Percentiles rank a stretch among this genome's conserved stretches.
These are phyloP conservation scores for Clavariopsis aquatica DNA, from an alignment of 495 filamentous ascomycete species.

Conservation along the genomic window DNA sequence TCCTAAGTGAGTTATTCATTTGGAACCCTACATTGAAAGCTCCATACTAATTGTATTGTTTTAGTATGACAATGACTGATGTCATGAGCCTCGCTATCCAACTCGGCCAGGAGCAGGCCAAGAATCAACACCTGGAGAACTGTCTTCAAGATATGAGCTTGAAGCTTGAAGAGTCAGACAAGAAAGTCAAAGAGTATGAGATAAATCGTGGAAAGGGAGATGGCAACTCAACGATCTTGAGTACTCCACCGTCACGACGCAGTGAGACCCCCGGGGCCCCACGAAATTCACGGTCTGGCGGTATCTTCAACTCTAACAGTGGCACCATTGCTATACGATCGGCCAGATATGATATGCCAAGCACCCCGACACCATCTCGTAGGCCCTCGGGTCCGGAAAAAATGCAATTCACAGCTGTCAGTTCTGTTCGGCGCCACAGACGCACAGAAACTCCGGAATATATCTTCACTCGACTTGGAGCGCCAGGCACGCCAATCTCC, in stretches of 20 bases:
- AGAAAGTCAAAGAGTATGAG: not conserved
- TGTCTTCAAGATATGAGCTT: not conserved
- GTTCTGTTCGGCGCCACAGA: not conserved
- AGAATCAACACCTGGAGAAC: not conserved
- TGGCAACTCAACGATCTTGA: not conserved
- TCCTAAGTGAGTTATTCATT: not conserved
- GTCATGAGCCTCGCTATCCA: not conserved
- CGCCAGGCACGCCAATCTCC: not conserved
- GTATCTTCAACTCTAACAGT: not conserved
- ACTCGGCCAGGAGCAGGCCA: not conserved
- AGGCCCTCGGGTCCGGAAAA: not conserved
- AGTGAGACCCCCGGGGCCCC: not conserved
- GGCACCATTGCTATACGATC: not conserved
- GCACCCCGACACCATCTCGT: not conserved
- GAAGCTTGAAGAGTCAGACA: not conserved
- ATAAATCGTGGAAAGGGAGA: too few relatives aligned
- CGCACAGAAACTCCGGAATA: conserved; percentile 20
- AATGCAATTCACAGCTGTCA: not conserved
- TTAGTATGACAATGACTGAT: not conserved
- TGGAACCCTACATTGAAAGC: not conserved
- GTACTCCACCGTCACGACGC: not conserved
- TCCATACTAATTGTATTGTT: not conserved
- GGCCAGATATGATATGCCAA: not conserved
- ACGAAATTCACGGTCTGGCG: not conserved
- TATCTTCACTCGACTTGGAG: too few relatives aligned